Evolutionary conservation across 139 green algal species (phyloP).

Genomic region (Haematococcus lacustris): DNA sequence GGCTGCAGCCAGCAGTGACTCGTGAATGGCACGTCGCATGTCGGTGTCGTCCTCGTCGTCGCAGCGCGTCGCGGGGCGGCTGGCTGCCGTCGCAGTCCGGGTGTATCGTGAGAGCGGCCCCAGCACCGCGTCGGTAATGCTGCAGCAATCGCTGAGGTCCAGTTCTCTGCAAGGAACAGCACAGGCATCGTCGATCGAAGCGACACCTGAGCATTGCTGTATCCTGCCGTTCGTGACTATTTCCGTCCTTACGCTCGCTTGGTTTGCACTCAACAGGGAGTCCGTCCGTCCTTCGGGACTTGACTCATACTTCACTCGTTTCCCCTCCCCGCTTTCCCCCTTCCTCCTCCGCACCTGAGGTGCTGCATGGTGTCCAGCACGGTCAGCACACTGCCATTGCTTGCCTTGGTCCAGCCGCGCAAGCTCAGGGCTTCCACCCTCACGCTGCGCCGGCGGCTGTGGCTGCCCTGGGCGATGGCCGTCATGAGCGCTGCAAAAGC

Average conservation of each 20-base stretch:
- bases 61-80: neutral
- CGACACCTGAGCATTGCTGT: no score
- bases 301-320: no score
- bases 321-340: no score
- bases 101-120: constrained; percentile 23
- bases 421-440: constrained; percentile 28
- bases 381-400: constrained; percentile 21
- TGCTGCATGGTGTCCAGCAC: constrained; percentile 20
- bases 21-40: no score
- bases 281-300: no score
- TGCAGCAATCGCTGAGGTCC: constrained; percentile 30
- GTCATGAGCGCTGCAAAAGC: constrained; percentile 22
- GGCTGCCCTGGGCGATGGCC: constrained; percentile 8
- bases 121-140: constrained; percentile 32
- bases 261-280: no score
- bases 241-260: no score
- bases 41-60: no score
- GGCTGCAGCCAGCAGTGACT: no score
- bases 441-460: constrained; percentile 2
- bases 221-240: no score
- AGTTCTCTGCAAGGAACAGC: constrained; percentile 21
- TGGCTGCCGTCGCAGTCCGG: neutral
- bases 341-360: neutral
- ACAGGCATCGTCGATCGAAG: no score
- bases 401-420: constrained; percentile 21